Evolutionary conservation across 2,329 filamentous ascomycete genomes (phyloP), one percentile per base, ranked within the genome.

Genomic region (Sarocladiaceae sp.): DNA sequence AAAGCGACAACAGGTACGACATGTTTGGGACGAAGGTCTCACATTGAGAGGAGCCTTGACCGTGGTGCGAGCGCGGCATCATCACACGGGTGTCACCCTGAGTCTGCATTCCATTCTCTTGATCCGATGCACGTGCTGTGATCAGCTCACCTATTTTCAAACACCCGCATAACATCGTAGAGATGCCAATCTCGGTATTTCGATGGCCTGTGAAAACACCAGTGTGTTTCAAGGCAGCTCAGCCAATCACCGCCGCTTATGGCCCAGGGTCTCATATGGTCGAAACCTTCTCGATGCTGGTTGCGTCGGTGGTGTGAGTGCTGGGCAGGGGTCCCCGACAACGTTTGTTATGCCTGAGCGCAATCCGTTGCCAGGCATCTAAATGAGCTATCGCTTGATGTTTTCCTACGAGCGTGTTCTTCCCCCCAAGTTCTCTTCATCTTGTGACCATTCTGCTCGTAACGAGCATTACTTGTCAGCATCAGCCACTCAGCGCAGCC

Each of bases 201-300:
- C 26, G 44, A 33, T 48, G 17, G n/a, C n/a, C n/a, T 31, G 15
- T 33, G 44, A 28, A 20, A 48, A 22, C 10, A 33, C n/a, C 5
- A 12, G 5, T 20, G 12, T 48, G 44, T 48, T 48, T 48, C 44
- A 48, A 7, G 26, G 4, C 4, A 18, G 5, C 26, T 20, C 17
- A 33, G 28, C 44, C 44, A 48, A 48, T 48, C 12, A 48, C 6
- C 23, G 28, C 8, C 22, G 25, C 23, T 48, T 17, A 22, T 48
- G 17, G 44, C 17, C 20, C 44, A 48, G 25, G 44, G 44, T 48
- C 44, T 48, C 26, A 48, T 33, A 31, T 48, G 44, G 44, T 22
- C 44, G 44, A 48, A 48, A 48, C 44, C 44, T 48, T 48, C 44
- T 48, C 23, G 23, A 44, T 44, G 40, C 40, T 23, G 17, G 23